Evolutionary conservation across 2,329 filamentous ascomycete species (phyloP), one percentile per base, ranked within the genome.

Genomic region (Torrubiella hemipterigena): DNA sequence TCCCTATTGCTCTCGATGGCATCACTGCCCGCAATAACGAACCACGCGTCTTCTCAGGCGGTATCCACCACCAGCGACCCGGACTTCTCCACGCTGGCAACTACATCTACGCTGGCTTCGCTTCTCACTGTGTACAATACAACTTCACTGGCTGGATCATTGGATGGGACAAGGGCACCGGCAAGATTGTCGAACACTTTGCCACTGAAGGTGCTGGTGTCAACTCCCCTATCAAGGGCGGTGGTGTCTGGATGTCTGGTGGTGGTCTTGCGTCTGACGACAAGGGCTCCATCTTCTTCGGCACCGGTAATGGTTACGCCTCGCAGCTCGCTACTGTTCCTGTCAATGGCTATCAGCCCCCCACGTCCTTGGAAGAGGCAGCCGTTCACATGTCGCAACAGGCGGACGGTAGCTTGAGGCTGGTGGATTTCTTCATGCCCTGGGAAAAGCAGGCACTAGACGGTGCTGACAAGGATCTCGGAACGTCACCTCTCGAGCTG

Each of bases 81-180:
- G 60, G 55, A 4, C 45, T 73, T 10, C 50, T 62, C 2, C 51
- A 64, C 16, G 47, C 61, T 0, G 63, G 63, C 3, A 52, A 61
- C 30, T 58, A 55, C 26, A 50, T 73, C 6, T 69, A 70, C 32
- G 64, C 59, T 1, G 67, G 56, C 0, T 72, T 73, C 37, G 68
- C 65, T 1, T 68, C 65, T 8, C 63, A 72, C 37, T 73, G 68
- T 30, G 68, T 69, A 16, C 55, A 64, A 33, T 73, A 63, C 45
- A 69, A 73, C 42, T 70, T 70, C 38, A 69, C 66, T 2, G 65
- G 66, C 16, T 63, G 61, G 51, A 50, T 71, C 24, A 53, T 71
- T 24, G 63, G 64, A 4, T 58, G 63, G 42, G 55, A 67, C 45
- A 60, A 63, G 35, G 55, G 51, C 1, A 52, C 47, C 0, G 54